Conservation (phyloP, 1,284 basidiomycete species). For the Cryptococcus sp. region DNA sequence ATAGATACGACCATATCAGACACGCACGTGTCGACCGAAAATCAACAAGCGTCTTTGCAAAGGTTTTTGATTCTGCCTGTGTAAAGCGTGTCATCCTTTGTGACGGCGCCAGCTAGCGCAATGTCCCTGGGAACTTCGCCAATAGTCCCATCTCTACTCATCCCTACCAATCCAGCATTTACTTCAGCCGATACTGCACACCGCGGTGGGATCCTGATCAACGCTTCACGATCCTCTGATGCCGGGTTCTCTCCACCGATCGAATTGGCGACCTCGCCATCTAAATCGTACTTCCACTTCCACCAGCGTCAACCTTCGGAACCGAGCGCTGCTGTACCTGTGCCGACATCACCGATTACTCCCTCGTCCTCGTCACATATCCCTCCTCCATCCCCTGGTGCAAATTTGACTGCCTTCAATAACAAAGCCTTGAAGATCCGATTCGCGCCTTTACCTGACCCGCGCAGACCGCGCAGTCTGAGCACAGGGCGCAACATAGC, state of each 20-base stretch:
- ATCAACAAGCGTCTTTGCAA: no score
- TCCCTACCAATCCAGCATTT: constrained; percentile 29
- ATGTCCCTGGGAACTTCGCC: constrained; percentile 27
- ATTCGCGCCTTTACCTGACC: constrained; percentile 52
- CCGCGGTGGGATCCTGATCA: constrained; percentile 33
- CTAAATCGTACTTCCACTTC: not conserved
- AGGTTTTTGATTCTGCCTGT: no score
- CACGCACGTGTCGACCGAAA: no score
- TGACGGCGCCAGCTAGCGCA: not conserved
- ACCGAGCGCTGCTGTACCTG: not conserved
- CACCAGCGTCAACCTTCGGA: not conserved
- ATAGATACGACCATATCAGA: no score
- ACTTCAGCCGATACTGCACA: constrained; percentile 19
- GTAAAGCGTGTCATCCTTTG: no score
- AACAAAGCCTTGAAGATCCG: constrained; percentile 36
- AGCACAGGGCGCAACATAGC: constrained; percentile 47
- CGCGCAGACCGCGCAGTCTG: constrained; percentile 43
- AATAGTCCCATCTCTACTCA: constrained; percentile 24
- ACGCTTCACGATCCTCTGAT: constrained; percentile 16
- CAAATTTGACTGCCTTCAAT: no score
- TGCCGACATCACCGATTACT: not conserved
- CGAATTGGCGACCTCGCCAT: not conserved
- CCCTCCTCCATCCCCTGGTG: constrained; percentile 1
- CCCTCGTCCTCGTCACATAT: not conserved
- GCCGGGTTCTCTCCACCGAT: not conserved